Evolutionary conservation across 257 asterid genomes (phyloP).

Genomic region (Primulina huaijiensis): DNA sequence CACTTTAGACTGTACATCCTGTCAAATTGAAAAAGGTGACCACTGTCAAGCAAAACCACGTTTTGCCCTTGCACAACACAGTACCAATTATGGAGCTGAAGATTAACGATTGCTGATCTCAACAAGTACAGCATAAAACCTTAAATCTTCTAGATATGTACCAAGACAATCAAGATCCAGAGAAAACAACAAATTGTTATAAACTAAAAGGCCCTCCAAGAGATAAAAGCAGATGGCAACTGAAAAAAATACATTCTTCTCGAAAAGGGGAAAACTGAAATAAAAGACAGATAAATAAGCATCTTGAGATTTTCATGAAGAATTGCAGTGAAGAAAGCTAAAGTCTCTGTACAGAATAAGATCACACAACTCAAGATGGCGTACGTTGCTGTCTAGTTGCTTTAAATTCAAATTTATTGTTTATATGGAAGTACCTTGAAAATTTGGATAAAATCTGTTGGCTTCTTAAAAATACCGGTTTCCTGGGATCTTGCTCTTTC

Average conservation of each 20-base stretch:
- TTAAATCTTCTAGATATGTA: conserved; percentile 1
- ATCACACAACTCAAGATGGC: conserved; percentile 12
- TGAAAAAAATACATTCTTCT: background rate
- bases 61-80: conserved; percentile 13
- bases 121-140: background rate
- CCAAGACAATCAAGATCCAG: background rate
- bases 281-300: background rate
- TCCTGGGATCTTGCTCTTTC: conserved; percentile 68
- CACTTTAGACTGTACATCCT: conserved; percentile 94
- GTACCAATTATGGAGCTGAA: background rate
- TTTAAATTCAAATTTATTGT: conserved; percentile 1
- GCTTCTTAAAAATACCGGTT: conserved; percentile 54
- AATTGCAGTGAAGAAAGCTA: background rate
- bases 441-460: conserved; percentile 59
- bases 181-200: conserved; percentile 9
- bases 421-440: conserved; percentile 40
- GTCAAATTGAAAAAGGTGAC: conserved; percentile 26
- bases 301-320: background rate
- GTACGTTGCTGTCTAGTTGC: background rate
- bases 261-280: background rate
- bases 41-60: conserved; percentile 23
- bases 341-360: background rate
- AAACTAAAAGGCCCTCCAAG: conserved; percentile 4
- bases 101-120: background rate
- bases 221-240: background rate